A percentile compares a stretch with the other conserved stretches of the same genome.
Conservation (phyloP, 106 monocot genomes). For the Narthecium ossifragum region DNA sequence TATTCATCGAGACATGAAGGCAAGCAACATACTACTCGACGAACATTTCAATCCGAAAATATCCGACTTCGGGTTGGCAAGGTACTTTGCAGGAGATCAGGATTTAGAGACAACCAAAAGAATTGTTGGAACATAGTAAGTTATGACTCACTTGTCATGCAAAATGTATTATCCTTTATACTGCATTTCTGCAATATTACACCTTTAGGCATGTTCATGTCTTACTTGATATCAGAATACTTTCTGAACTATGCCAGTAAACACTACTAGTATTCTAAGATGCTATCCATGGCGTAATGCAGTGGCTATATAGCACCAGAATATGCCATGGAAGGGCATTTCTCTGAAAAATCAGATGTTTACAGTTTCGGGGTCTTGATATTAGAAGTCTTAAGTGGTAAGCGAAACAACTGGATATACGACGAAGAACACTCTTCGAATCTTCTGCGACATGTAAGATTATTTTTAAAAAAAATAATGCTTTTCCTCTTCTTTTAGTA, state of each 20-base stretch:
- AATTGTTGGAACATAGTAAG: slow-evolving; percentile 12
- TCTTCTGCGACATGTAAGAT: slow-evolving; percentile 12
- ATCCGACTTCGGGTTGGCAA: slow-evolving; percentile 12
- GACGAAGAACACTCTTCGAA: not conserved
- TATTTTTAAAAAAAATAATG: too few relatives aligned
- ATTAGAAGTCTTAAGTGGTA: slow-evolving; percentile 7
- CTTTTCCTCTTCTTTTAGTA: not conserved
- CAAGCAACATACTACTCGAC: slow-evolving; percentile 7
- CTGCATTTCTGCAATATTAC: too few relatives aligned
- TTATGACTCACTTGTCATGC: not conserved
- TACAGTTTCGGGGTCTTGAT: slow-evolving; percentile 14
- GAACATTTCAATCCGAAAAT: slow-evolving; percentile 7
- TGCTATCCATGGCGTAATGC: not conserved
- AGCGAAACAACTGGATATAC: slow-evolving; percentile 4
- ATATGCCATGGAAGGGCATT: slow-evolving; percentile 6
- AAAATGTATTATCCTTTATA: too few relatives aligned
- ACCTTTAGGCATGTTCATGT: too few relatives aligned
- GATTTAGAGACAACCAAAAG: not conserved
- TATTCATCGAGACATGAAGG: slow-evolving; percentile 8
- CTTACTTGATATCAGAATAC: too few relatives aligned
- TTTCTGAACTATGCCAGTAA: too few relatives aligned
- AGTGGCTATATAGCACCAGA: slow-evolving; percentile 8
- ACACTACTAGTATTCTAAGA: too few relatives aligned
- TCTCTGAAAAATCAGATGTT: slow-evolving; percentile 11
- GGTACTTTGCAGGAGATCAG: slow-evolving; percentile 5